phyloP scores from a whole-genome alignment of 331 rosid species.

The Phaseolus coccineus region DNA sequence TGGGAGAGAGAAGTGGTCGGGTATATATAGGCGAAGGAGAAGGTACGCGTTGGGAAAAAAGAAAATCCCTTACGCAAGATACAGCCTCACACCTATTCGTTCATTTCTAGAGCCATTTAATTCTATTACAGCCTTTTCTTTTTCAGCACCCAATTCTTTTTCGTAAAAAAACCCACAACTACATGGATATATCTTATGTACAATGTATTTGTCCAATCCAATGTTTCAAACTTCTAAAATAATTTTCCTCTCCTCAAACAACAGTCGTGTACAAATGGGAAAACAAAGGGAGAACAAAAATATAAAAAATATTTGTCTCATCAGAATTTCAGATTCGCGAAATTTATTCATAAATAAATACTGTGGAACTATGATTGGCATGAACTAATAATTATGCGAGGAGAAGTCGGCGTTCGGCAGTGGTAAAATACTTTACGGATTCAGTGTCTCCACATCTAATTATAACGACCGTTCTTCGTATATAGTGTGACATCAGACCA shows the following conservation, averaged over 20 bases:
- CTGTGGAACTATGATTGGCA: background rate
- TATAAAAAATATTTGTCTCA: background rate
- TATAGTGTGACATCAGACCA: background rate
- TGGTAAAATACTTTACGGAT: background rate
- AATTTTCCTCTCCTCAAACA: background rate
- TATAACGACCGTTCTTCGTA: background rate
- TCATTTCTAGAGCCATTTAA: slow-evolving; percentile 8
- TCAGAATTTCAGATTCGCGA: background rate
- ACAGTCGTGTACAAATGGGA: background rate
- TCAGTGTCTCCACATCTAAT: background rate
- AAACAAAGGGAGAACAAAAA: background rate
- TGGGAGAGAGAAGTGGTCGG: background rate
- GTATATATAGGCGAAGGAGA: slow-evolving; percentile 35
- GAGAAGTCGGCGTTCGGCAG: slow-evolving; percentile 12
- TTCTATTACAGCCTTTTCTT: background rate
- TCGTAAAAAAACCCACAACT: background rate
- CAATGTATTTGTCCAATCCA: background rate
- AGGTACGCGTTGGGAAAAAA: background rate
- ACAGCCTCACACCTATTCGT: slow-evolving; percentile 11
- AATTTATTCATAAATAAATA: background rate
- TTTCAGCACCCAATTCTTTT: background rate
- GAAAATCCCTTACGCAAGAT: background rate
- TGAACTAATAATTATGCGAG: background rate
- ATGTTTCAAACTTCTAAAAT: too few species aligned
- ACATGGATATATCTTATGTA: background rate